Evolutionary conservation across 1,284 basidiomycete genomes (phyloP), one percentile per base, ranked within the genome.

Genomic region (Hypsizygus ulmarius): DNA sequence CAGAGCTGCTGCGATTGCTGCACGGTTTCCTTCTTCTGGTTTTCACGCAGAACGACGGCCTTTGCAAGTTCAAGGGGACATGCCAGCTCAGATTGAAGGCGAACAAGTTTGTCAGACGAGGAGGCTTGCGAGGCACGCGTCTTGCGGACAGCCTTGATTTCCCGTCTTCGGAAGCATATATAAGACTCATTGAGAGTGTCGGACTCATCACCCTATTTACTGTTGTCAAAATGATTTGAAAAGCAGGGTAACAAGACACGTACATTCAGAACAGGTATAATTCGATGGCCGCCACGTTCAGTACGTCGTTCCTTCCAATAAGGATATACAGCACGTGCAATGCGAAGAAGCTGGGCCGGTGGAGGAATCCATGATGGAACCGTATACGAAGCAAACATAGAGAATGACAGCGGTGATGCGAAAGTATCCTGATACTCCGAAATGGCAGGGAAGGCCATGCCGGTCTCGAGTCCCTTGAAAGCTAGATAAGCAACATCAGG

Each of bases 131-230:
- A 89, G 7, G 92, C 87, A 18, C 95, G 85, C 0, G 96, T 99
- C 73, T 99, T 98, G 51, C 96, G 86, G 18, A 93, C 82, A 10
- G 90, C 86, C 65, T 98, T 98, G 65, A 91, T 90, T 63, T 99
- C 96, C 50, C 95, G 86, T 46, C 96, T 81, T 34, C 97, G 86
- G 79, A 99, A 99, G 70, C 97, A 99, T 43, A 98, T 93, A 57
- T 98, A 99, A 0, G 97, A 97, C 63, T 98, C 94, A 51, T 93
- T 94, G 51, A 72, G 70, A 44, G 88, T 84, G 67, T 97, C 96
- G 30, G 88, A 81, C 70, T 98, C 96, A 66, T 99, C 94, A 55
- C 82, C 85, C 90, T 94, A 60, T 1, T 52, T 32, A 43, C 30
- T 25, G 33, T 3, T 30, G 25, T 30, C 32, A 8, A 29, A 21